Conservation (phyloP, 225 moss, liverwort and hornwort genomes). For the Marchantia paleacea region DNA sequence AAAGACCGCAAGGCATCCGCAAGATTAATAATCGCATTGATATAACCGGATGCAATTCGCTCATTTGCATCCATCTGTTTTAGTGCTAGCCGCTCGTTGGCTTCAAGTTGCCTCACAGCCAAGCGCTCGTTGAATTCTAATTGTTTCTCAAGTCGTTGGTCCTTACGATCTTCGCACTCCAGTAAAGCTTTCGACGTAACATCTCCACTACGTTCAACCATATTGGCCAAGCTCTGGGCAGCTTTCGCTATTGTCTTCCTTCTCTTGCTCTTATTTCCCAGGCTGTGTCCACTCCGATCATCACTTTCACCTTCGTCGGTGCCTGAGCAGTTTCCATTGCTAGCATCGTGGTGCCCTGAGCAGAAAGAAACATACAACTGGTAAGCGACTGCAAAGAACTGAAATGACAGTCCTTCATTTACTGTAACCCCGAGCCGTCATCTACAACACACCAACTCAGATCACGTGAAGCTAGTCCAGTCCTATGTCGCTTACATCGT, state of each 20-base stretch:
- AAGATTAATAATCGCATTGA: slow-evolving; percentile 36
- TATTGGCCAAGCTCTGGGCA: slow-evolving; percentile 31
- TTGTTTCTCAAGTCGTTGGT: slow-evolving; percentile 42
- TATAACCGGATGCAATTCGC: slow-evolving; percentile 37
- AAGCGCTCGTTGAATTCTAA: slow-evolving; percentile 41
- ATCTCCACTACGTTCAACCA: slow-evolving; percentile 38
- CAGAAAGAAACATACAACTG: background rate
- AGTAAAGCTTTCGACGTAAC: slow-evolving; percentile 36
- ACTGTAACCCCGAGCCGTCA: too few relatives aligned
- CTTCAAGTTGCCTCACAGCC: slow-evolving; percentile 30
- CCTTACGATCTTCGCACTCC: slow-evolving; percentile 45
- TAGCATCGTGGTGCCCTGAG: slow-evolving; percentile 36
- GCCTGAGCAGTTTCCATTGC: slow-evolving; percentile 41
- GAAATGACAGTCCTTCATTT: too few relatives aligned
- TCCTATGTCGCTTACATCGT: too few relatives aligned
- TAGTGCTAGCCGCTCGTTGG: slow-evolving; percentile 31
- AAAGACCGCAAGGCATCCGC: slow-evolving; percentile 39
- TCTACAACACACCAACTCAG: background rate
- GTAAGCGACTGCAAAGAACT: background rate
- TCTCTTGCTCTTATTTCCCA: slow-evolving; percentile 30
- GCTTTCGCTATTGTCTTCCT: slow-evolving; percentile 25
- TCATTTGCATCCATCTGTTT: slow-evolving; percentile 42
- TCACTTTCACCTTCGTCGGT: slow-evolving; percentile 45
- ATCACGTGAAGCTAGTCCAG: too few relatives aligned
- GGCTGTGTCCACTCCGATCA: slow-evolving; percentile 34